Conservation (phyloP, 805 yeast genomes). For the Ogataea dorogensis region DNA sequence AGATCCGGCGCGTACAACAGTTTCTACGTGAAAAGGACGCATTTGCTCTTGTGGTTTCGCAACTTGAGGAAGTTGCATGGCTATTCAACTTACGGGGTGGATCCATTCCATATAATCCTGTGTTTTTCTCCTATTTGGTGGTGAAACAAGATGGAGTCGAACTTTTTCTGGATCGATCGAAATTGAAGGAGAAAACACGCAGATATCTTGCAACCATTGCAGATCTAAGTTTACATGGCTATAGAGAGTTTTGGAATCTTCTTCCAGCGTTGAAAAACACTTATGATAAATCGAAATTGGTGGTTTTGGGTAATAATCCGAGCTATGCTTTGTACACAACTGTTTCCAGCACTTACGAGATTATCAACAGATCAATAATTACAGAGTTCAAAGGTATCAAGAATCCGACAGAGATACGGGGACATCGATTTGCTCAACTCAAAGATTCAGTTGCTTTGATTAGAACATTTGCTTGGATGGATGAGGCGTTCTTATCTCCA, state of each 20-base stretch:
- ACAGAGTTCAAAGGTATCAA: constrained; percentile 72
- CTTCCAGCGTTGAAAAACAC: constrained; percentile 32
- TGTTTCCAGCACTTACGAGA: constrained; percentile 26
- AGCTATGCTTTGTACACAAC: constrained; percentile 30
- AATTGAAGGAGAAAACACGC: constrained; percentile 32
- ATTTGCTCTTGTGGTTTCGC: constrained; percentile 49
- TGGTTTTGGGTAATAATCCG: constrained; percentile 26
- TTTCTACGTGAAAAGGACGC: constrained; percentile 32
- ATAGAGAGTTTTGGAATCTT: constrained; percentile 59
- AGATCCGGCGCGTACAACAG: constrained; percentile 34
- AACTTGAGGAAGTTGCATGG: constrained; percentile 55
- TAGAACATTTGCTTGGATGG: constrained; percentile 81
- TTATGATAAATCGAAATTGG: constrained; percentile 3
- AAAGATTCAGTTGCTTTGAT: constrained; percentile 80
- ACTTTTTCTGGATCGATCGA: constrained; percentile 42
- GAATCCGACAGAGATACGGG: constrained; percentile 66
- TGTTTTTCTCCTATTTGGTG: constrained; percentile 68
- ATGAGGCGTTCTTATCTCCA: constrained; percentile 42
- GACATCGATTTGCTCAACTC: constrained; percentile 72
- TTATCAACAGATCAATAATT: constrained; percentile 34
- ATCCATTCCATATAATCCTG: constrained; percentile 85
- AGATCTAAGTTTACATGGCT: constrained; percentile 43
- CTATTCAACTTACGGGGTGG: constrained; percentile 49
- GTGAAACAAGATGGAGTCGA: constrained; percentile 39
- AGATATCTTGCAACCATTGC: constrained; percentile 26